Percentiles rank a stretch among this genome's conserved stretches.
Evolutionary conservation across 2,329 filamentous ascomycete species (phyloP).

Genomic region (Zymoseptoria tritici): DNA sequence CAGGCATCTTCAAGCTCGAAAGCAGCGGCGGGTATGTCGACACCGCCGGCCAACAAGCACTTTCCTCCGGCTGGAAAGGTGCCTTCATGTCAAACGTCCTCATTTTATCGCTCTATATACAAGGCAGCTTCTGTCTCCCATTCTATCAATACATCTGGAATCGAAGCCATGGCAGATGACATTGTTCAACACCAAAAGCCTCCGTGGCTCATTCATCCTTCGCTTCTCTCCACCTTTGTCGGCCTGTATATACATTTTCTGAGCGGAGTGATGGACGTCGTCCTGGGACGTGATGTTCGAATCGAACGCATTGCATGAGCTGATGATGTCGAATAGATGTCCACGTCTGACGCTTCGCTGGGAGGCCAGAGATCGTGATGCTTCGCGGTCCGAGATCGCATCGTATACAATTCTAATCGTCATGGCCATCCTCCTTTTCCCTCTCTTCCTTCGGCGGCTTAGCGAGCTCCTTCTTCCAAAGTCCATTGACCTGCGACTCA

Average conservation of each 20-base stretch:
- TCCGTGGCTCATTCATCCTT: not conserved
- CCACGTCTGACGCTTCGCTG: too few species aligned
- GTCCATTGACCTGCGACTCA: slow-evolving; percentile 59
- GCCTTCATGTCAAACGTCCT: too few species aligned
- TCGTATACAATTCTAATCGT: not conserved
- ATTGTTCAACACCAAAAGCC: not conserved
- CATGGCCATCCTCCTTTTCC: slow-evolving; percentile 23
- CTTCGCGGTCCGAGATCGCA: not conserved
- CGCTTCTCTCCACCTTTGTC: not conserved
- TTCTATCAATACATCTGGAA: not conserved
- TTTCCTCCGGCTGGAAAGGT: too few species aligned
- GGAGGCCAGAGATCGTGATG: not conserved
- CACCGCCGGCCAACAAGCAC: too few species aligned
- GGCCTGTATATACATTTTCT: not conserved
- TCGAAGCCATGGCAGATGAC: too few species aligned
- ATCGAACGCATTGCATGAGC: too few species aligned
- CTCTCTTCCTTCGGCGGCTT: slow-evolving; percentile 49
- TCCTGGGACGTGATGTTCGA: too few species aligned
- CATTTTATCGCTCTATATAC: not conserved
- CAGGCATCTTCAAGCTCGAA: too few species aligned
- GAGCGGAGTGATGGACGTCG: too few species aligned
- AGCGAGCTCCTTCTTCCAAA: slow-evolving; percentile 60
- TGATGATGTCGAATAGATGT: too few species aligned
- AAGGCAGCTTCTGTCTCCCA: not conserved
- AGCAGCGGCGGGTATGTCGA: too few species aligned